These are phyloP conservation scores for Coniosporium tulheliwenetii DNA, from an alignment of 2,329 filamentous ascomycete genomes.

Conservation along the genomic window DNA sequence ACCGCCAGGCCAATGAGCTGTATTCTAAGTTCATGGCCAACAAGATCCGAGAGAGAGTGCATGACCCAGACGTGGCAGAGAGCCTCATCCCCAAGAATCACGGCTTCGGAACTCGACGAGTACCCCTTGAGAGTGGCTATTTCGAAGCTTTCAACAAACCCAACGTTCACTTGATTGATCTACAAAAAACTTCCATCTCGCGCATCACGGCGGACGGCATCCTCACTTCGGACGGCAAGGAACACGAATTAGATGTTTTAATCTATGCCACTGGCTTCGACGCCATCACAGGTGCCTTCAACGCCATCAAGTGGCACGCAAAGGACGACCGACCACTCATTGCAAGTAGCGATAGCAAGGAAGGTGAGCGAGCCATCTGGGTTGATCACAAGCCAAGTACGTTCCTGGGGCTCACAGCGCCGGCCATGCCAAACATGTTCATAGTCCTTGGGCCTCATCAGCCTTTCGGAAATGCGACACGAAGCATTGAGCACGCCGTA, in stretches of 20 bases:
- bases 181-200: constrained; percentile 27
- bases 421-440: constrained; percentile 23
- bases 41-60: constrained; percentile 18
- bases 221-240: constrained; percentile 22
- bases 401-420: constrained; percentile 21
- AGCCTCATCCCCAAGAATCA: constrained; percentile 34
- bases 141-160: constrained; percentile 33
- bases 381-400: no score
- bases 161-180: constrained; percentile 30
- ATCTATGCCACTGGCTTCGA: constrained; percentile 31
- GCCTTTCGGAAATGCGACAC: constrained; percentile 26
- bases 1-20: no score
- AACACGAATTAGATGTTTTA: constrained; percentile 24
- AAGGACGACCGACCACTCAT: no score
- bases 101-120: constrained; percentile 28
- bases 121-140: constrained; percentile 29
- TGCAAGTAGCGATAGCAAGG: constrained; percentile 25
- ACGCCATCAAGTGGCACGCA: constrained; percentile 18
- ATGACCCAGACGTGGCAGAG: constrained; percentile 33
- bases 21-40: constrained; percentile 14
- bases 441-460: constrained; percentile 28
- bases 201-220: constrained; percentile 20
- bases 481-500: constrained; percentile 24
- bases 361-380: constrained; percentile 24
- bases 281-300: constrained; percentile 17